Percentiles rank a stretch among this genome's conserved stretches.
Conservation (phyloP, 805 yeast species). For the Dipodascus geniculatus region DNA sequence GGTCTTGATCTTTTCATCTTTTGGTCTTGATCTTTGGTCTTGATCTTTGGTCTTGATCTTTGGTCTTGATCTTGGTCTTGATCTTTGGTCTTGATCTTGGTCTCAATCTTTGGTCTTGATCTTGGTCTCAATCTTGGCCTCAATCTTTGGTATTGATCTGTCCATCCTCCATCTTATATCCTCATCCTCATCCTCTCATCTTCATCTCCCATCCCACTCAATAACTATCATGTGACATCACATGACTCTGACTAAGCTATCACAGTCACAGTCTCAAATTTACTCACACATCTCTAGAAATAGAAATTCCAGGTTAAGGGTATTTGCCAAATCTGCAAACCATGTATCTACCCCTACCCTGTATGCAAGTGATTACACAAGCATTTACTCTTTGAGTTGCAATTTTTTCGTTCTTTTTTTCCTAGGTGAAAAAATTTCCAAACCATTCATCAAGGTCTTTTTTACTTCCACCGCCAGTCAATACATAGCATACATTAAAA, state of each 20-base stretch:
- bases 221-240: no score
- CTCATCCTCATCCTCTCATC: neutral
- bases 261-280: neutral
- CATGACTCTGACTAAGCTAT: neutral
- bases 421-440: neutral
- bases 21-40: no score
- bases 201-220: neutral
- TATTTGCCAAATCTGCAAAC: no score
- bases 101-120: no score
- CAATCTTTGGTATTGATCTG: no score
- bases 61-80: no score
- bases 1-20: no score
- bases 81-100: no score
- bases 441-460: neutral
- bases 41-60: no score
- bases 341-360: neutral
- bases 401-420: neutral
- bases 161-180: neutral
- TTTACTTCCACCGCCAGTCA: neutral
- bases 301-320: no score
- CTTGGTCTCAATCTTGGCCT: no score
- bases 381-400: neutral
- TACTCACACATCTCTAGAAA: neutral
- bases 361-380: neutral
- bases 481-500: conserved; percentile 29